phyloP scores from a whole-genome alignment of 179 eudicot genomes.

The Gypsophila paniculata region DNA sequence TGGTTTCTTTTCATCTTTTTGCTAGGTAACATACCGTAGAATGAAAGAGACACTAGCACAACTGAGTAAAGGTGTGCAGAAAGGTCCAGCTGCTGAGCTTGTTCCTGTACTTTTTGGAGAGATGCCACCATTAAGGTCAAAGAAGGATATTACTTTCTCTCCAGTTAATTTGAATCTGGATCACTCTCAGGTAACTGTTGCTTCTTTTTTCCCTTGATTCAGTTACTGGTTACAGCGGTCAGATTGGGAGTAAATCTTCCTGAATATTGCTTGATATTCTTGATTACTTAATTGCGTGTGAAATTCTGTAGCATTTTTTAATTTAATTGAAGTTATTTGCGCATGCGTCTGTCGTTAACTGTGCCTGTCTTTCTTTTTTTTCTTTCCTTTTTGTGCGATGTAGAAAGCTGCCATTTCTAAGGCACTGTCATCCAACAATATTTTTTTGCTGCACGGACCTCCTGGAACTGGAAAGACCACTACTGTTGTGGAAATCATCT shows the following conservation, averaged over 20 bases:
- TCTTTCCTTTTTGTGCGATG: constrained; percentile 20
- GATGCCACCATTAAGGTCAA: constrained; percentile 56
- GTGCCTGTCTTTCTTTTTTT: constrained; percentile 10
- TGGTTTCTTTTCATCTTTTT: constrained; percentile 18
- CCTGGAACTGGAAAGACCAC: constrained; percentile 99
- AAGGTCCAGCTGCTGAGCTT: constrained; percentile 92
- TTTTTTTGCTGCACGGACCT: constrained; percentile 96
- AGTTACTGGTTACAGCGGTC: neutral
- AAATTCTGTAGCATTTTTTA: neutral
- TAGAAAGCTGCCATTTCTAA: constrained; percentile 89
- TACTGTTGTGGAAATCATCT: constrained; percentile 90
- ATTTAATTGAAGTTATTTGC: neutral
- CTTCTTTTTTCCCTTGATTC: neutral
- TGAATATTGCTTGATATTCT: neutral
- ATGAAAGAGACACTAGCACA: constrained; percentile 88
- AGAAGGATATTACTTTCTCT: constrained; percentile 63
- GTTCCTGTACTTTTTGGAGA: constrained; percentile 96
- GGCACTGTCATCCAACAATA: constrained; percentile 82
- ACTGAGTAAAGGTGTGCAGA: constrained; percentile 79
- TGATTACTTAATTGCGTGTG: neutral
- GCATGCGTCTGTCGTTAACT: constrained; percentile 3
- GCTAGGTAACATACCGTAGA: constrained; percentile 89
- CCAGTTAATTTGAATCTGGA: constrained; percentile 70
- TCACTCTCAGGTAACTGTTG: constrained; percentile 73
- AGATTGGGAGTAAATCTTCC: neutral